Conservation (phyloP, 176 grass and related monocot genomes). For the Zoysia japonica region DNA sequence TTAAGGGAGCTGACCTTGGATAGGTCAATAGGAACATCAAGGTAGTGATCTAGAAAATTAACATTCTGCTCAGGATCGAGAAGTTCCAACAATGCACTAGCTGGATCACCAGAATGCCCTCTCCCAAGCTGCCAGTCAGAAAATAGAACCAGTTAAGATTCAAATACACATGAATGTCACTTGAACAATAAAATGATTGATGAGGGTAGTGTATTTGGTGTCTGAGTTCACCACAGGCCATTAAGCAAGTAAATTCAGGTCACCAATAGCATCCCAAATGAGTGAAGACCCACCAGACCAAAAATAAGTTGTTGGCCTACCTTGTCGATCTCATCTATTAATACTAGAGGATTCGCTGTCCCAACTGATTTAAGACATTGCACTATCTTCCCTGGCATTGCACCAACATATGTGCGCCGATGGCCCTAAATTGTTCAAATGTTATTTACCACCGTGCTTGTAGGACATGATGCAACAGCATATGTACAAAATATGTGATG, state of each 20-base stretch:
- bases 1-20: conserved; percentile 67
- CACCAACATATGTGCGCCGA: conserved; percentile 94
- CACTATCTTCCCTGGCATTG: conserved; percentile 99
- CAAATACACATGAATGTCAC: background rate
- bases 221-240: conserved; percentile 20
- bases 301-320: conserved; percentile 45
- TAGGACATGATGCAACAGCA: conserved; percentile 13
- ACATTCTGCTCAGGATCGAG: conserved; percentile 96
- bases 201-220: conserved; percentile 24
- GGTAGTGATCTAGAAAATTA: conserved; percentile 99
- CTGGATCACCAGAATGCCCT: conserved; percentile 96
- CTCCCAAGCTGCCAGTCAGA: conserved; percentile 69
- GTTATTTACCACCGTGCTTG: conserved; percentile 12
- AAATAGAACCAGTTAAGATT: conserved; percentile 30
- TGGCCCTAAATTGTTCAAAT: conserved; percentile 76
- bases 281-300: conserved; percentile 7
- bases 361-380: conserved; percentile 94
- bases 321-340: conserved; percentile 99
- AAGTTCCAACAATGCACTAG: conserved; percentile 96
- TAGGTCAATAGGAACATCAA: conserved; percentile 99
- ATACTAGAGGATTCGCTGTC: conserved; percentile 92
- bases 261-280: conserved; percentile 17
- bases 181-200: conserved; percentile 18
- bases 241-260: conserved; percentile 31
- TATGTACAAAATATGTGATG: conserved; percentile 20